Percentiles rank a stretch among this genome's conserved stretches.
These are phyloP conservation scores for Millerago galiae DNA, from an alignment of 805 yeast genomes.

Conservation along the genomic window DNA sequence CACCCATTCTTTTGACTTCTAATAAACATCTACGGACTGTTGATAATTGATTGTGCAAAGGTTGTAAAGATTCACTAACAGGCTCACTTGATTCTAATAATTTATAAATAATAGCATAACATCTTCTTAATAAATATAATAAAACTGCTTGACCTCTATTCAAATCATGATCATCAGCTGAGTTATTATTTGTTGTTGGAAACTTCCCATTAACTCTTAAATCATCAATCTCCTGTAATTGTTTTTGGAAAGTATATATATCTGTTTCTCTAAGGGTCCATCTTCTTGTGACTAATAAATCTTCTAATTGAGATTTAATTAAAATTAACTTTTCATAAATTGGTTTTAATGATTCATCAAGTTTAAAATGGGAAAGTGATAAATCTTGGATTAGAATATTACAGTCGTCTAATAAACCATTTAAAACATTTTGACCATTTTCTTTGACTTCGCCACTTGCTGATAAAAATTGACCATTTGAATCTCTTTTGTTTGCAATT, in stretches of 20 bases:
- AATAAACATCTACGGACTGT: constrained; percentile 87
- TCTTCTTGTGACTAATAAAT: constrained; percentile 82
- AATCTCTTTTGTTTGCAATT: constrained; percentile 45
- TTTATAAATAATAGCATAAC: constrained; percentile 86
- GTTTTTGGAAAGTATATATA: constrained; percentile 73
- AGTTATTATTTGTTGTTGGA: constrained; percentile 16
- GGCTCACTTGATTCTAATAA: constrained; percentile 91
- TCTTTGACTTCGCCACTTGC: constrained; percentile 28
- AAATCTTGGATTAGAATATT: constrained; percentile 68
- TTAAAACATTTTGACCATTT: constrained; percentile 44
- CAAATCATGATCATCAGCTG: constrained; percentile 5
- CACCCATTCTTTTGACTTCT: constrained; percentile 90
- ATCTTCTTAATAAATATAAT: constrained; percentile 77
- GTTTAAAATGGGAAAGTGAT: constrained; percentile 34
- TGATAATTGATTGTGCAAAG: constrained; percentile 86
- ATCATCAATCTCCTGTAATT: constrained; percentile 68
- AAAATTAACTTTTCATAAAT: constrained; percentile 58
- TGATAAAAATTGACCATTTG: constrained; percentile 47
- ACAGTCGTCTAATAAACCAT: constrained; percentile 80
- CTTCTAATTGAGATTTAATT: constrained; percentile 70
- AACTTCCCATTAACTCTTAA: constrained; percentile 59
- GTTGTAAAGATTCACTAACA: constrained; percentile 87
- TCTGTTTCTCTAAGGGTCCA: constrained; percentile 98
- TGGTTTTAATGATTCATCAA: constrained; percentile 47
- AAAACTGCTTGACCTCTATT: constrained; percentile 55